phyloP scores from a whole-genome alignment of 352 stramenopile species.

The Halophytophthora polymorphica region DNA sequence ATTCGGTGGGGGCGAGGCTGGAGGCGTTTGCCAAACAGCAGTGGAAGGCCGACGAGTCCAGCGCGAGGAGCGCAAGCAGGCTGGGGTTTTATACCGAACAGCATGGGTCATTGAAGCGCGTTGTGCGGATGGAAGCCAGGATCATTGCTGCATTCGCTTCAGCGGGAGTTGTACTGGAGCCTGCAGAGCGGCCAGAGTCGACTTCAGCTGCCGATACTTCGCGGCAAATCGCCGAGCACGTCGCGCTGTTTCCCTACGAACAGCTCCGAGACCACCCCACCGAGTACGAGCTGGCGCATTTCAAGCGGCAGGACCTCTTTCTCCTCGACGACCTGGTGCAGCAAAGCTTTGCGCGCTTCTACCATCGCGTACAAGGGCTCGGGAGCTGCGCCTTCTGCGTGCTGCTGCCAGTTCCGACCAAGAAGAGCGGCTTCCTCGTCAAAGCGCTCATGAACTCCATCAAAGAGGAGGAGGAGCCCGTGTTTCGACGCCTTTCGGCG shows the following conservation, averaged over 20 bases:
- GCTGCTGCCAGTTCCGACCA: constrained; percentile 51
- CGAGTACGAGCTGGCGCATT: constrained; percentile 68
- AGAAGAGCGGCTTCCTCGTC: constrained; percentile 76
- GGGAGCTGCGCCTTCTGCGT: constrained; percentile 57
- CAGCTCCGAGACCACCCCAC: constrained; percentile 24
- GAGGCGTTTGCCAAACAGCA: constrained; percentile 38
- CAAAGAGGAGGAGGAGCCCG: constrained; percentile 53
- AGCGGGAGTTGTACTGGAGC: constrained; percentile 29
- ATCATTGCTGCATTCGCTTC: constrained; percentile 49
- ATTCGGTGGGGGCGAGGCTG: constrained; percentile 22
- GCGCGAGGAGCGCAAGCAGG: constrained; percentile 1
- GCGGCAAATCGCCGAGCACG: constrained; percentile 58
- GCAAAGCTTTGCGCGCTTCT: constrained; percentile 43
- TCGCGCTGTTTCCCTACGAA: constrained; percentile 51
- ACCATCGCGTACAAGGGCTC: constrained; percentile 59
- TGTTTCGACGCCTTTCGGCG: constrained; percentile 46
- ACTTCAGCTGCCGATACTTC: constrained; percentile 42
- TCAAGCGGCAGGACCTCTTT: constrained; percentile 80
- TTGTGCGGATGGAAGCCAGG: constrained; percentile 49
- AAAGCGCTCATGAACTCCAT: constrained; percentile 78
- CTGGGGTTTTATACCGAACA: constrained; percentile 55
- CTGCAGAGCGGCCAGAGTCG: constrained; percentile 1
- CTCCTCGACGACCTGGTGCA: constrained; percentile 70
- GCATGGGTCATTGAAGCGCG: constrained; percentile 38
- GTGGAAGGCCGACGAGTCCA: constrained; percentile 29